Conservation (phyloP, 106 monocot genomes). For the Posidonia australis region DNA sequence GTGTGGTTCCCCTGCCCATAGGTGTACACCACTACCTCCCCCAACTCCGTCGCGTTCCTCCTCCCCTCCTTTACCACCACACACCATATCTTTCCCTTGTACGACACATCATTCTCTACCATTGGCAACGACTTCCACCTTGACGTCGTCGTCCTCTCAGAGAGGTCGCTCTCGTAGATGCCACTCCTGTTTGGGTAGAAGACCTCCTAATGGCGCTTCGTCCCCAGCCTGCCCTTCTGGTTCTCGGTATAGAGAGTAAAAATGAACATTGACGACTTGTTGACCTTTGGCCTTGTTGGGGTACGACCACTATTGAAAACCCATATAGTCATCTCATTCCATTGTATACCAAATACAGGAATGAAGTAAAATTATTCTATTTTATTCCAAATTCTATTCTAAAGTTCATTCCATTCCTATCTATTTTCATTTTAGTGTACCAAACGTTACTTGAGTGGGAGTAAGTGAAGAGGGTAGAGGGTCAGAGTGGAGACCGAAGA, state of each 20-base stretch:
- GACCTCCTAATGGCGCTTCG: slow-evolving; percentile 83
- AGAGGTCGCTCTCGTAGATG: slow-evolving; percentile 56
- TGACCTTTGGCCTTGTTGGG: slow-evolving; percentile 45
- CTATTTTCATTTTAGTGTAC: no score
- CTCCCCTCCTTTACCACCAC: slow-evolving; percentile 21
- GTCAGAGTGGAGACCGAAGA: no score
- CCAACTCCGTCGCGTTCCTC: slow-evolving; percentile 38
- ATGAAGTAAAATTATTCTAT: no score
- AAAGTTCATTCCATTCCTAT: no score
- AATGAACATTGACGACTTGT: slow-evolving; percentile 40
- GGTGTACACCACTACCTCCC: slow-evolving; percentile 51
- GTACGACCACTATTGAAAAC: slow-evolving; percentile 33
- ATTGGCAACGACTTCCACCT: slow-evolving; percentile 33
- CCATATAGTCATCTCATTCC: slow-evolving; percentile 43
- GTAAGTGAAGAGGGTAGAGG: no score
- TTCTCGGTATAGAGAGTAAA: slow-evolving; percentile 86
- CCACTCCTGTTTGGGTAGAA: slow-evolving; percentile 52
- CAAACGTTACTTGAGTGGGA: no score
- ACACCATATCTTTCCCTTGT: slow-evolving; percentile 76
- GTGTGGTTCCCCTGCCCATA: slow-evolving; percentile 72
- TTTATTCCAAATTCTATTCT: no score
- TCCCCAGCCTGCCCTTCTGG: slow-evolving; percentile 66
- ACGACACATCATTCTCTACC: slow-evolving; percentile 40
- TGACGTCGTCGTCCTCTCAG: slow-evolving; percentile 22
- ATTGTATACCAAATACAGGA: no score